Evolutionary conservation across 2,329 filamentous ascomycete genomes (phyloP).

Genomic region (Aspergillus transmontanensis): DNA sequence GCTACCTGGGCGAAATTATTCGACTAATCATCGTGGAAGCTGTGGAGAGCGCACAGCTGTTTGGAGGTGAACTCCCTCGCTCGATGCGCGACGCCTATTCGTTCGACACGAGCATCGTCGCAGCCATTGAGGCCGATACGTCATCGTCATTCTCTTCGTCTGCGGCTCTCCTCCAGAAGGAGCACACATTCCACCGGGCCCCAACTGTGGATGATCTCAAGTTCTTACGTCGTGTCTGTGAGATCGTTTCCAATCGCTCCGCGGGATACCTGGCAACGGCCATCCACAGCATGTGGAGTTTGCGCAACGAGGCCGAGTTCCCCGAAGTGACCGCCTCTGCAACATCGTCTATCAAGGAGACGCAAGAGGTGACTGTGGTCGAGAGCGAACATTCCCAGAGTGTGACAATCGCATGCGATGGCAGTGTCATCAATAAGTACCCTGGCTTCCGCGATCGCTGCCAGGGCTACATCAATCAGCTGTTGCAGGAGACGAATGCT

Average conservation of each 20-base stretch:
- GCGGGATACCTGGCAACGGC: conserved; percentile 65
- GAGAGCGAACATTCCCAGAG: conserved; percentile 35
- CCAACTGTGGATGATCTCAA: conserved; percentile 54
- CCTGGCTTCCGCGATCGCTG: conserved; percentile 50
- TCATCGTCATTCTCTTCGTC: conserved; percentile 42
- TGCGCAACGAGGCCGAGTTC: conserved; percentile 55
- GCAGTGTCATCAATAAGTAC: conserved; percentile 56
- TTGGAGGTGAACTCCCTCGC: conserved; percentile 59
- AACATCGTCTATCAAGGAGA: conserved; percentile 28
- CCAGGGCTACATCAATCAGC: conserved; percentile 46
- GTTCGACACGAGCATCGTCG: conserved; percentile 61
- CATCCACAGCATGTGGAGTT: conserved; percentile 63
- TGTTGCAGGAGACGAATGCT: conserved; percentile 35
- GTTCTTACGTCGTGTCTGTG: conserved; percentile 57
- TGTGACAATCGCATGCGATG: conserved; percentile 53
- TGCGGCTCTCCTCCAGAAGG: conserved; percentile 52
- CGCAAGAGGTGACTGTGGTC: conserved; percentile 36
- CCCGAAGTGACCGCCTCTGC: conserved; percentile 23
- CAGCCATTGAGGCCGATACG: conserved; percentile 56
- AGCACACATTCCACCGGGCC: conserved; percentile 51
- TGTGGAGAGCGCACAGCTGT: conserved; percentile 57
- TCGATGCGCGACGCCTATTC: conserved; percentile 59
- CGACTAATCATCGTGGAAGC: conserved; percentile 64
- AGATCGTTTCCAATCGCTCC: conserved; percentile 60
- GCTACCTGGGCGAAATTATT: conserved; percentile 66